Base-by-base conservation (phyloP, 306 rosid genomes). In the Gleditsia sinensis region DNA sequence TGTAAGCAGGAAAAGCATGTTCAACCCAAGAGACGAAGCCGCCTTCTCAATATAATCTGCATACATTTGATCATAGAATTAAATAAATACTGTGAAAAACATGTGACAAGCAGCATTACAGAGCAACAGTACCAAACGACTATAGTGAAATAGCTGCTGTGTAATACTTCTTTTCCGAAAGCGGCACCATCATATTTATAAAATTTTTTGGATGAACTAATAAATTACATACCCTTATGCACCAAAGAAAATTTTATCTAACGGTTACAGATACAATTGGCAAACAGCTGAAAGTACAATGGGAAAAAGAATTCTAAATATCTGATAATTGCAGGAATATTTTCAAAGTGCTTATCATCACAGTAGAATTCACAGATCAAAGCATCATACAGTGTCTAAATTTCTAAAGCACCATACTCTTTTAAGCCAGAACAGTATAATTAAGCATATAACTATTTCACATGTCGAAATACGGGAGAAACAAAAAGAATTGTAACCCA, bases 21-120 rank as follows among this genome's bases (percentile, higher is more conserved):
- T 83, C 84, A 95, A 78, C 68, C 98, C 97, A 46, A 88, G 86
- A 32, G 82, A 82, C 37, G 92, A 78, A 24, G 99, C 92, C 84
- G 88, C 90, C 86, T 85, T 95, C 85, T 95, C 99, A 61, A 95
- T 77, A 75, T 85, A 95, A 84, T 95, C 99, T 95, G 91, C 85
- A 80, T 40, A 42, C 32, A 88, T 76, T 78, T 48, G 28, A 51
- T 71, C 61, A 64, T 70, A 39, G 42, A 40, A 37, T 61, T 64
- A 49, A 61, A 27, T 42, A 49, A 49, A 45, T 34, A 32, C 48
- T 2, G 21, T 37, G 58, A 69, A 49, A 36, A 69, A 62, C 46
- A 64, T 0, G 54, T 40, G 37, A 67, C 76, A 21, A 27, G 58
- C 58, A 72, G 46, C 46, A 57, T 20, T 54, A 8, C 21, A 71